Evolutionary conservation across 306 rosid genomes (phyloP).

Genomic region (Herpetospermum pedunculosum): DNA sequence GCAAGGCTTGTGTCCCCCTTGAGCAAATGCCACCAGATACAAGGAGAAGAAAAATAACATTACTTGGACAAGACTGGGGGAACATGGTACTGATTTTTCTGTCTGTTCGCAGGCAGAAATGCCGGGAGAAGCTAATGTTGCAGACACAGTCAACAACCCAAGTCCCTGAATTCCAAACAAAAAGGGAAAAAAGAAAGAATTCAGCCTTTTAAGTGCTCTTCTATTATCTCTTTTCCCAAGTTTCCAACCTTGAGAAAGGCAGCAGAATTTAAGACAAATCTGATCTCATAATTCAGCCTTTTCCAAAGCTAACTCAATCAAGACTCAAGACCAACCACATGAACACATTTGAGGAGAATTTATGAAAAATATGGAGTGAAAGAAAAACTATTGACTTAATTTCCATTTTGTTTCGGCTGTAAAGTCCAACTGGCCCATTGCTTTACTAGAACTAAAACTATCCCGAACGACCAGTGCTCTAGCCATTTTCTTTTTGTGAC

Average conservation of each 20-base stretch:
- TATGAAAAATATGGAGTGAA: not conserved
- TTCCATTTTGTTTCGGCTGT: not conserved
- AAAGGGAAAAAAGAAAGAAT: not conserved
- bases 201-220: not conserved
- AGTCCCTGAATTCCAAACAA: conserved; percentile 32
- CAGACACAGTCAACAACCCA: conserved; percentile 41
- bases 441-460: not conserved
- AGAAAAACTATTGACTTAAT: not conserved
- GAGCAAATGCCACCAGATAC: conserved; percentile 49
- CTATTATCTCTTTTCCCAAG: not conserved
- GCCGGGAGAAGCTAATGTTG: conserved; percentile 28
- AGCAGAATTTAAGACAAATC: not conserved
- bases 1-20: conserved; percentile 76
- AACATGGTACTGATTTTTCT: conserved; percentile 7
- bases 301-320: not conserved
- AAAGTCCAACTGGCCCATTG: too few species aligned
- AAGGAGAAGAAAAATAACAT: conserved; percentile 45
- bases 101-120: conserved; percentile 19
- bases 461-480: not conserved
- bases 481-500: too few species aligned
- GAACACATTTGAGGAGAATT: not conserved
- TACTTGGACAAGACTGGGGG: conserved; percentile 24
- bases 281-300: not conserved
- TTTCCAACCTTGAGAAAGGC: not conserved
- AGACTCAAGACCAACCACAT: not conserved